These are phyloP conservation scores for Saccharata proteae DNA, from an alignment of 2,329 filamentous ascomycete species.

Conservation along the genomic window DNA sequence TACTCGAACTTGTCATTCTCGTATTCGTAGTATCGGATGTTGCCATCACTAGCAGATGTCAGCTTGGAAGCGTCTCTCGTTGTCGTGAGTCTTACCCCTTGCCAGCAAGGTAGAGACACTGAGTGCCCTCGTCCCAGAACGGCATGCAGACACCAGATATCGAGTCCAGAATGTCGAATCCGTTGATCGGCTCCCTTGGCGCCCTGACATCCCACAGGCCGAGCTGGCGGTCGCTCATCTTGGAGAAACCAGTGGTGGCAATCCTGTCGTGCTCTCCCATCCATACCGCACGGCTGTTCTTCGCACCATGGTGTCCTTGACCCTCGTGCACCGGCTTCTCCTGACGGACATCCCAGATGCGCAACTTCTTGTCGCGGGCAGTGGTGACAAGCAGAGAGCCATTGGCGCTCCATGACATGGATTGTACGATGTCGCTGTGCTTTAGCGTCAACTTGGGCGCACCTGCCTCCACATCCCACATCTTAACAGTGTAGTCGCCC, in stretches of 20 bases:
- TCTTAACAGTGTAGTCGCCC: slow-evolving; percentile 85
- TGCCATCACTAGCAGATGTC: slow-evolving; percentile 61
- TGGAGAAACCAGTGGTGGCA: slow-evolving; percentile 92
- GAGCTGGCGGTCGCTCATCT: slow-evolving; percentile 95
- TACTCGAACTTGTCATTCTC: slow-evolving; percentile 98
- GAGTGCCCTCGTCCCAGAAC: slow-evolving; percentile 97
- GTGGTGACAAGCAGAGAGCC: slow-evolving; percentile 82
- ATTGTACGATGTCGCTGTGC: slow-evolving; percentile 87
- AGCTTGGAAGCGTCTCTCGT: slow-evolving; percentile 7
- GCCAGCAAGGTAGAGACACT: slow-evolving; percentile 89
- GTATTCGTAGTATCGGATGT: slow-evolving; percentile 98
- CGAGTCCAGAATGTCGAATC: slow-evolving; percentile 82
- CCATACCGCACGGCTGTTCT: slow-evolving; percentile 96
- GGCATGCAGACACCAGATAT: slow-evolving; percentile 98
- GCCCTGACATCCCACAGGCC: slow-evolving; percentile 89
- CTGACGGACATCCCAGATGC: slow-evolving; percentile 94
- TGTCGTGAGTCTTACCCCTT: slow-evolving; percentile 59
- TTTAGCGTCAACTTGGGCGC: slow-evolving; percentile 64
- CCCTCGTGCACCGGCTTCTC: slow-evolving; percentile 77
- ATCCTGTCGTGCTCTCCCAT: slow-evolving; percentile 94
- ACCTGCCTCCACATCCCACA: slow-evolving; percentile 85
- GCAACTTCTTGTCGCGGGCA: slow-evolving; percentile 93
- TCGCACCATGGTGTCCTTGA: slow-evolving; percentile 78
- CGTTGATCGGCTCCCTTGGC: slow-evolving; percentile 68
- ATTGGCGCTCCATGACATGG: slow-evolving; percentile 86